Base-by-base conservation (phyloP, 1,139 yeast species). In the Pichia sp. region DNA sequence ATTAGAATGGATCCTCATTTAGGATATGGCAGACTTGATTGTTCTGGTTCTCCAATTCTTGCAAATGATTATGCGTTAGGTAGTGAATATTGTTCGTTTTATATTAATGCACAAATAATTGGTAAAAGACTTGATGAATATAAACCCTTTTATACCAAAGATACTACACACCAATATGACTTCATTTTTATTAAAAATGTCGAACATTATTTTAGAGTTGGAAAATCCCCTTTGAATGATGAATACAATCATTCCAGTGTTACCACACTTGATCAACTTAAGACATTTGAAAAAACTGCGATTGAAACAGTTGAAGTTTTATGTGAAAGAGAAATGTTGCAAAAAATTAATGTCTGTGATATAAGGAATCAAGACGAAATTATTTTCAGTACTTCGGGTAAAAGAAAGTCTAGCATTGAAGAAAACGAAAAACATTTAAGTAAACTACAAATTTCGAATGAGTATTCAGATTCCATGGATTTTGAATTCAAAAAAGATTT, bases 1-100 rank as follows among this genome's bases (percentile, higher is more conserved):
- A 53, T 65, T 10, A 38, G 45, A 30, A 47, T 62, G n/a, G 56
- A 58, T 18, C 42, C 62, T 1, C 53, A 60, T 1, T 59, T 73
- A 6, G 75, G 75, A 1, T 75, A 74, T 60, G 78, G 77, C 3
- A 53, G 61, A 22, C 69, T 70, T 39, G 53, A 60, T 13, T 66
- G 66, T 2, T 49, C 53, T 4, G 78, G 77, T 0, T 66, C 74
- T 9, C 67, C 68, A 3, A 52, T 66, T 19, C 44, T 53, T 33
- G 60, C 60, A 1, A 55, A 47, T 5, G 80, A 76, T 62, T 55
- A 42, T 6, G 45, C 58, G 10, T 43, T 47, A 0, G 18, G 13
- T 11, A 58, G 57, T 11, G 56, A 53, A 30, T 60, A 63, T 8
- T 52, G 63, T 11, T 49, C 60, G 5, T 66, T 64, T 49, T 53